Conservation (phyloP, 1,139 yeast species). For the Hansenula sp. region DNA sequence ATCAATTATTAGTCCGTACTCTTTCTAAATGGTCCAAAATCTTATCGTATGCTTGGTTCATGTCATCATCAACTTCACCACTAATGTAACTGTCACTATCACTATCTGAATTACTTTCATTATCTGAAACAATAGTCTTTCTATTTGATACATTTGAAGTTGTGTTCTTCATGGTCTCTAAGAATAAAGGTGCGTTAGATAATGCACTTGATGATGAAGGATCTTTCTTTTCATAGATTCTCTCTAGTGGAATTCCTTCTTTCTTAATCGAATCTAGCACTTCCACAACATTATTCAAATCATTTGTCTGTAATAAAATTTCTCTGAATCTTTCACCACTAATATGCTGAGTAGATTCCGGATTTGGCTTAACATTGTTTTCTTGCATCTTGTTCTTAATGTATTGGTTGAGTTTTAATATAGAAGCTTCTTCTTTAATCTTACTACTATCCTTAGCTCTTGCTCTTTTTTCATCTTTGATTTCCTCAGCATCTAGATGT, state of each 20-base stretch:
- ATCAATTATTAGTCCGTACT: slow-evolving; percentile 25
- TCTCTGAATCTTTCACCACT: slow-evolving; percentile 53
- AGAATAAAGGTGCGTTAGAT: slow-evolving; percentile 4
- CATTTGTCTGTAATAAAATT: slow-evolving; percentile 44
- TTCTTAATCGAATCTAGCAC: slow-evolving; percentile 46
- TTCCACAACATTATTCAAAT: slow-evolving; percentile 47
- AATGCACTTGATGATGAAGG: neutral
- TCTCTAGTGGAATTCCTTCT: slow-evolving; percentile 47
- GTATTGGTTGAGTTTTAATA: slow-evolving; percentile 14
- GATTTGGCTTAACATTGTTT: slow-evolving; percentile 6
- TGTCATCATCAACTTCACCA: slow-evolving; percentile 25
- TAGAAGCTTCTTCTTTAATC: slow-evolving; percentile 21
- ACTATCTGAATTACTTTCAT: slow-evolving; percentile 18
- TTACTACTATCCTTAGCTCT: slow-evolving; percentile 15
- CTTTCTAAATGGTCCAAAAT: slow-evolving; percentile 40
- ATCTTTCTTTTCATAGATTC: slow-evolving; percentile 36
- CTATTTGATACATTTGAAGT: slow-evolving; percentile 8
- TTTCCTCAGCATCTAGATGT: slow-evolving; percentile 10
- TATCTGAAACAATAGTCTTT: slow-evolving; percentile 16
- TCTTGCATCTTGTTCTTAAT: slow-evolving; percentile 9
- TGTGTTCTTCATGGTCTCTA: slow-evolving; percentile 18
- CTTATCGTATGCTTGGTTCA: slow-evolving; percentile 48
- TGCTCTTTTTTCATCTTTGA: slow-evolving; percentile 10
- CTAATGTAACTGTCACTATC: slow-evolving; percentile 12
- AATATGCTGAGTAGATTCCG: neutral